A percentile compares a stretch with the other conserved stretches of the same genome.
These are phyloP conservation scores for Coniosporium apollinis DNA, from an alignment of 495 filamentous ascomycete species.

Conservation along the genomic window DNA sequence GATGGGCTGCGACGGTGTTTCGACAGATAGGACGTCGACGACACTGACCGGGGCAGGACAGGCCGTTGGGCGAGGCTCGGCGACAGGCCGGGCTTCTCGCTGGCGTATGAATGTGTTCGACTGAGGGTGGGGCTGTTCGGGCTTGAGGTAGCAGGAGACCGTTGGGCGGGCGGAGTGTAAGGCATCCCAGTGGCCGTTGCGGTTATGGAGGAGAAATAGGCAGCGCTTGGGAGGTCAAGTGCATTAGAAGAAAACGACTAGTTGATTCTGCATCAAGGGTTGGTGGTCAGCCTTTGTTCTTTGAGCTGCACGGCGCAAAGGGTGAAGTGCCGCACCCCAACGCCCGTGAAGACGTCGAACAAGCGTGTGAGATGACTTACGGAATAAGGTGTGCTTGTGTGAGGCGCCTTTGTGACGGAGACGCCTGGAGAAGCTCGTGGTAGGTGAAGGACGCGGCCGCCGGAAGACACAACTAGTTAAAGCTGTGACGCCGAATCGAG, in stretches of 20 bases:
- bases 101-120: constrained; percentile 37
- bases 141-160: constrained; percentile 58
- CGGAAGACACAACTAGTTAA: constrained; percentile 22
- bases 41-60: constrained; percentile 52
- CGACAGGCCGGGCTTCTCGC: constrained; percentile 23
- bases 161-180: constrained; percentile 78
- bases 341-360: too few relatives aligned
- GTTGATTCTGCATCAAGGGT: neutral
- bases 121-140: constrained; percentile 44
- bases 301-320: neutral
- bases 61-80: constrained; percentile 30
- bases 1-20: constrained; percentile 51
- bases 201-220: neutral
- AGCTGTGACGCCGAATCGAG: constrained; percentile 16
- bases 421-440: constrained; percentile 3
- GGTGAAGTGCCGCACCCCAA: too few relatives aligned
- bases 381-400: constrained; percentile 8
- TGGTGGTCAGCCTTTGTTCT: neutral
- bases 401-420: constrained; percentile 5
- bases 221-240: constrained; percentile 3
- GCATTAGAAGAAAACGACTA: constrained; percentile 13
- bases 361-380: constrained; percentile 4
- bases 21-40: constrained; percentile 58
- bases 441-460: constrained; percentile 9
- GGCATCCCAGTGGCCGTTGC: constrained; percentile 42